Percentiles rank a stretch among this genome's conserved stretches.
These are phyloP conservation scores for Lactarius akahatsu DNA, from an alignment of 768 basidiomycete genomes.

Conservation along the genomic window DNA sequence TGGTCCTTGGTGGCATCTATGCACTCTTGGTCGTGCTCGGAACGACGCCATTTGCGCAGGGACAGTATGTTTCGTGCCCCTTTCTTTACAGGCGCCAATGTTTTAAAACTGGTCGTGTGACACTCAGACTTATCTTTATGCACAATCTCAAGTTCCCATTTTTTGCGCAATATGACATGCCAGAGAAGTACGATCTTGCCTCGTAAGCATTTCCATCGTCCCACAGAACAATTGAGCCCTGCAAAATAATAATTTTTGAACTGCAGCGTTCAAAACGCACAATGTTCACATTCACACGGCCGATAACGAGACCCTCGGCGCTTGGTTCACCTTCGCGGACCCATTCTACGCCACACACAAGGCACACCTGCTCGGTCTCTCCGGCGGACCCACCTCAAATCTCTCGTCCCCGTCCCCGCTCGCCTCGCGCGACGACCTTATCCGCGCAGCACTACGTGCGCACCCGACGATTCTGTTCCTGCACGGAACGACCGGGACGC, in stretches of 20 bases:
- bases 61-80: slow-evolving; percentile 50
- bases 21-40: slow-evolving; percentile 48
- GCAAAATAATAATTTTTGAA: neutral
- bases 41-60: slow-evolving; percentile 62
- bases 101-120: slow-evolving; percentile 32
- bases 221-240: neutral
- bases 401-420: slow-evolving; percentile 8
- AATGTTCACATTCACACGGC: slow-evolving; percentile 69
- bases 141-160: slow-evolving; percentile 66
- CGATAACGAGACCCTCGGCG: slow-evolving; percentile 82
- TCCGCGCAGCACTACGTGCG: slow-evolving; percentile 53
- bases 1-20: slow-evolving; percentile 53
- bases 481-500: slow-evolving; percentile 87
- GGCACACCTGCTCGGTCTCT: slow-evolving; percentile 40
- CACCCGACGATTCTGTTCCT: slow-evolving; percentile 80
- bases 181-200: slow-evolving; percentile 79
- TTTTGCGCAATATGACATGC: slow-evolving; percentile 60
- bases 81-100: neutral
- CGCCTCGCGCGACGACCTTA: slow-evolving; percentile 36
- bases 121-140: slow-evolving; percentile 55
- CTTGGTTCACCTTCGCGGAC: slow-evolving; percentile 82
- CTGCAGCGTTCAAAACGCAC: slow-evolving; percentile 50
- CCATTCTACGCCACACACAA: slow-evolving; percentile 44
- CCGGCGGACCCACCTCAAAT: slow-evolving; percentile 33
- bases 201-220: slow-evolving; percentile 48